Evolutionary conservation across 176 grass and related monocot species (phyloP), one percentile per base, ranked within the genome.

Genomic region (Paspalum vaginatum): DNA sequence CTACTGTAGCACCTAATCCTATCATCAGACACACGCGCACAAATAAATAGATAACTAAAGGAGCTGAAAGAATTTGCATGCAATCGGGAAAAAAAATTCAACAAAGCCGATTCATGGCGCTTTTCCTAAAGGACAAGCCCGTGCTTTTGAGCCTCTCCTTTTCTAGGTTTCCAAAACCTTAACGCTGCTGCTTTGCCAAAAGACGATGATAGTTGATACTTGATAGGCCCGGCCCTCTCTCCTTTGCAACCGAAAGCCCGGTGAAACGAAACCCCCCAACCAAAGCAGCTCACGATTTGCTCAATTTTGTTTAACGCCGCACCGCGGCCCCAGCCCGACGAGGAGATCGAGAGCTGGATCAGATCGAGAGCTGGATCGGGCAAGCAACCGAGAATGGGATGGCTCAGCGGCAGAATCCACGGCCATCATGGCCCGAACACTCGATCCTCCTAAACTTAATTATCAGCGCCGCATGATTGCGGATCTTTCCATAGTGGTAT

Each of bases 41-140:
- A 5, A 9, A 25, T 11, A 47, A 11, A 13, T 0, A 14, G n/a
- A n/a, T n/a, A 8, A n/a, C 4, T 16, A 70, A 68, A 49, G 44
- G 12, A 49, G 22, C 0, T 5, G 11, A 27, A 74, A 47, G n/a
- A 65, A 49, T 16, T 16, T 9, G 25, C 27, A 72, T 18, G 56
- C 57, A 64, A 67, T 51, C 17, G 38, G 32, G 3, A 9, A 43
- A 8, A 47, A 69, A 72, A 84, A 22, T 27, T 65, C 63, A 38
- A 8, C 70, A 67, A 81, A 81, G 84, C 52, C 14, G 61, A 81
- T 51, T 4, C 62, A 43, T 21, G 57, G 25, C 25, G 72, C 72
- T 85, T 89, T 89, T 66, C 65, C 83, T 52, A 85, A 89, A 85
- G 87, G 83, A 89, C 87, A 89, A 82, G 58, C 27, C 42, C 2